Evolutionary conservation across 495 filamentous ascomycete genomes (phyloP).

Genomic region (Penicillium flavigenum): DNA sequence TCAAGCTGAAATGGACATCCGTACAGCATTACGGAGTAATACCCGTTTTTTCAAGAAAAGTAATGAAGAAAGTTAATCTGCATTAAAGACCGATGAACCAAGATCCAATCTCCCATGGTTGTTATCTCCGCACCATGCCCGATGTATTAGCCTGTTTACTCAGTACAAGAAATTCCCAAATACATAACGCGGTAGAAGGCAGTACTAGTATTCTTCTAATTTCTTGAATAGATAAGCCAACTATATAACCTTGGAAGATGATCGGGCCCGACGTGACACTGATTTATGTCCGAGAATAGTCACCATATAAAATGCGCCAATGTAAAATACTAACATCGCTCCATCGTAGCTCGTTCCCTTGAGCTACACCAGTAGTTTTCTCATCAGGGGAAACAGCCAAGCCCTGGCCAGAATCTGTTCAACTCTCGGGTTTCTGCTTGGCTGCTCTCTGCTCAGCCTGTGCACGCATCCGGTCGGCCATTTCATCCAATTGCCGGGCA

Average conservation of each 20-base stretch:
- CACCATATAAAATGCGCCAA: neutral
- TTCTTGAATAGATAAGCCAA: neutral
- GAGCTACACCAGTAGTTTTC: too few species aligned
- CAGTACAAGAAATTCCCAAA: neutral
- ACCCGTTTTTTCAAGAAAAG: too few species aligned
- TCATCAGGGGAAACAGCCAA: too few species aligned
- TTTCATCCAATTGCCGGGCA: conserved; percentile 16
- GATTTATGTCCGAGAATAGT: neutral
- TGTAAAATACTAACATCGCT: neutral
- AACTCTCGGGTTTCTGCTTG: neutral
- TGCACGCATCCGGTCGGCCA: neutral
- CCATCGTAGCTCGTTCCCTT: neutral
- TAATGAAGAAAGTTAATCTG: too few species aligned
- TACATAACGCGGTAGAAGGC: neutral
- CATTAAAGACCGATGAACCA: too few species aligned
- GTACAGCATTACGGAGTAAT: too few species aligned
- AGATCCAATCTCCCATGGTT: too few species aligned
- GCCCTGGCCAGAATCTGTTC: too few species aligned
- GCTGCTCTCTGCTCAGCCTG: neutral
- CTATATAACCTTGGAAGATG: neutral
- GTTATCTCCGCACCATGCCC: too few species aligned
- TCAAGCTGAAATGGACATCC: too few species aligned
- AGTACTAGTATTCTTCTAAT: neutral
- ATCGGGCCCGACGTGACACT: neutral
- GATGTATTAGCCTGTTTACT: too few species aligned